Evolutionary conservation across 495 filamentous ascomycete genomes (phyloP).

Genomic region (Aspergillus nidulans): DNA sequence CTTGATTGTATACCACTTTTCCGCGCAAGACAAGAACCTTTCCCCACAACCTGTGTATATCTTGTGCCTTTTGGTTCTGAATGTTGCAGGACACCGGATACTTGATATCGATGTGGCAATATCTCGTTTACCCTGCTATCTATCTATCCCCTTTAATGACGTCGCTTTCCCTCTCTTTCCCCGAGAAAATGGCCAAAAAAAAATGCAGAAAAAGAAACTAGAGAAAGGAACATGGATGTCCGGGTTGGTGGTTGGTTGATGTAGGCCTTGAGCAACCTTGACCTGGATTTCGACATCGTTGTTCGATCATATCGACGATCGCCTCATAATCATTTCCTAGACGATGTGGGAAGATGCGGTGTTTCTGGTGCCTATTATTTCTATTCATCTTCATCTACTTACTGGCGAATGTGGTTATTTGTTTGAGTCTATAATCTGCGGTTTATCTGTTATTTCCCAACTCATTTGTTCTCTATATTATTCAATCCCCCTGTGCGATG

Average conservation of each 20-base stretch:
- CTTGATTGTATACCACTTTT: constrained; percentile 18
- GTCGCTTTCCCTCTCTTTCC: constrained; percentile 2
- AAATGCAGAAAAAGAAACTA: constrained; percentile 18
- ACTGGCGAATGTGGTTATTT: constrained; percentile 24
- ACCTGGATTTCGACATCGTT: constrained; percentile 33
- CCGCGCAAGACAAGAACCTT: constrained; percentile 9
- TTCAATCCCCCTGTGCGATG: constrained; percentile 17
- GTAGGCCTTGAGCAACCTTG: constrained; percentile 31
- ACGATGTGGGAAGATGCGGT: constrained; percentile 42
- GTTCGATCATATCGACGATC: constrained; percentile 26
- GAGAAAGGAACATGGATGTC: constrained; percentile 20
- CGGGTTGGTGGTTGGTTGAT: constrained; percentile 25
- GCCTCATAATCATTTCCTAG: constrained; percentile 37
- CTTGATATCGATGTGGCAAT: constrained; percentile 15
- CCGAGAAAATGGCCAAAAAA: constrained; percentile 14
- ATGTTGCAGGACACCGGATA: constrained; percentile 8
- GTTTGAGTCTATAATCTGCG: constrained; percentile 21
- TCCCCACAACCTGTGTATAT: constrained; percentile 21
- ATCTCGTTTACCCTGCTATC: constrained; percentile 12
- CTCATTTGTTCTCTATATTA: constrained; percentile 11
- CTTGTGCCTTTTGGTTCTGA: constrained; percentile 9
- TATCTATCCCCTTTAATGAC: constrained; percentile 18
- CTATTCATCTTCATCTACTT: constrained; percentile 22
- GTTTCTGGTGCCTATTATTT: constrained; percentile 42
- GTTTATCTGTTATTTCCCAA: constrained; percentile 18